These are phyloP conservation scores for Hansenula sp. DNA, from an alignment of 1,139 yeast genomes.

Conservation along the genomic window DNA sequence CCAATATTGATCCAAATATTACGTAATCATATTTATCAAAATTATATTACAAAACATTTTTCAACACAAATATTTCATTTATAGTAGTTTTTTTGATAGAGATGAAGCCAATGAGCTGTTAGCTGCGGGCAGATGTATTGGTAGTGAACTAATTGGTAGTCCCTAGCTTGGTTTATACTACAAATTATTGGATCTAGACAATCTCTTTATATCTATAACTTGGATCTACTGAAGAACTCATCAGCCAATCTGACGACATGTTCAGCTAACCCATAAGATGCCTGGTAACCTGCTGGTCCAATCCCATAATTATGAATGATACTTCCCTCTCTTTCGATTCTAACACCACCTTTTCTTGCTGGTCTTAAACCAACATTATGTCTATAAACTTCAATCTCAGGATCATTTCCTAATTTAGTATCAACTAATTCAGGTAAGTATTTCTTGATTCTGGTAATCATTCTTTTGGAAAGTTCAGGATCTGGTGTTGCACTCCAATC, in stretches of 20 bases:
- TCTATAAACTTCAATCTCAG: slow-evolving; percentile 35
- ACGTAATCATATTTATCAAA: no score
- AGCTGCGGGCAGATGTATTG: no score
- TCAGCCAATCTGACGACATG: slow-evolving; percentile 27
- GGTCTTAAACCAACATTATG: slow-evolving; percentile 66
- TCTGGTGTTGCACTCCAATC: slow-evolving; percentile 26
- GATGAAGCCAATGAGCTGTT: no score
- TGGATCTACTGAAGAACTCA: background rate
- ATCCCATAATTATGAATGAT: slow-evolving; percentile 64
- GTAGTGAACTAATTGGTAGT: no score
- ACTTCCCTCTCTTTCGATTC: slow-evolving; percentile 36
- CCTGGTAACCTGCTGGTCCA: slow-evolving; percentile 65
- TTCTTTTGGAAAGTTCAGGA: slow-evolving; percentile 38
- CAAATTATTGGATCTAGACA: no score
- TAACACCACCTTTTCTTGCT: slow-evolving; percentile 52
- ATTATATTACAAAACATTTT: no score
- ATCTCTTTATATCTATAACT: background rate
- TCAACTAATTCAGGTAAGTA: slow-evolving; percentile 50
- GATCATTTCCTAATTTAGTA: slow-evolving; percentile 14
- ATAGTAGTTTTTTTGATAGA: no score
- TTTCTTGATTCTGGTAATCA: slow-evolving; percentile 38
- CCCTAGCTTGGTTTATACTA: no score
- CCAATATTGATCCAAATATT: no score
- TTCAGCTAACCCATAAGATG: slow-evolving; percentile 54
- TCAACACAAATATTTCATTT: no score